Base-by-base conservation (phyloP, 1,284 basidiomycete genomes). In the Puccinia brachypodii region DNA sequence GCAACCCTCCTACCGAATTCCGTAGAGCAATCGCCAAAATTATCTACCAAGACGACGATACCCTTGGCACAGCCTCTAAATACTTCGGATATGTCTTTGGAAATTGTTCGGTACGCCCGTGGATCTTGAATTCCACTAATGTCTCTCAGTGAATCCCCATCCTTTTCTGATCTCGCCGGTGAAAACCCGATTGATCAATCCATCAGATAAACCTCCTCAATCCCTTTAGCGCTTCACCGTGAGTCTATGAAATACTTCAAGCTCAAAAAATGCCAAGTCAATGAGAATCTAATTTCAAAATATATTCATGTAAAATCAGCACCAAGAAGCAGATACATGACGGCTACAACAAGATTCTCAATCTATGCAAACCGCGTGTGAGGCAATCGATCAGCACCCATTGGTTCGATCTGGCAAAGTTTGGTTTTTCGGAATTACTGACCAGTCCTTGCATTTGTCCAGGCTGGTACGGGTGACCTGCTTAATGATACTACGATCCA, bases 51-150 rank as follows among this genome's bases (percentile, higher is more conserved):
- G 3, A 68, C 4, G 64, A 38, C 8, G n/a, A 44, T 25, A 44
- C 36, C 8, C 64, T 68, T 42, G 33, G 40, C 14, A 13, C 40
- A 9, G 40, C 2, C 38, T 68, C 64, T 2, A 44, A 42, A 36
- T 14, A 25, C 38, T 36, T 68, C 22, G 64, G 64, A 28, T 68
- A 68, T 22, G 44, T 68, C 16, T n/a, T n/a, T 25, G n/a, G 40
- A 68, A 68, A 44, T 40, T 68, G 64, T 44, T 68, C 64, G 6
- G 64, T 68, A 44, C 28, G 64, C 38, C 64, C 33, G 14, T 40
- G 28, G 58, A 28, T 31, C 25, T 33, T 2, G 11, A 60, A 40
- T 40, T n/a, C n/a, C n/a, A 66, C 38, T 40, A 8, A 6, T 2
- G 14, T 3, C 36, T 66, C 62, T n/a, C 22, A 19, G 16, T 64